Percentiles rank a stretch among this genome's conserved stretches.
phyloP scores from a whole-genome alignment of 306 rosid genomes.

The Cucumis melo region DNA sequence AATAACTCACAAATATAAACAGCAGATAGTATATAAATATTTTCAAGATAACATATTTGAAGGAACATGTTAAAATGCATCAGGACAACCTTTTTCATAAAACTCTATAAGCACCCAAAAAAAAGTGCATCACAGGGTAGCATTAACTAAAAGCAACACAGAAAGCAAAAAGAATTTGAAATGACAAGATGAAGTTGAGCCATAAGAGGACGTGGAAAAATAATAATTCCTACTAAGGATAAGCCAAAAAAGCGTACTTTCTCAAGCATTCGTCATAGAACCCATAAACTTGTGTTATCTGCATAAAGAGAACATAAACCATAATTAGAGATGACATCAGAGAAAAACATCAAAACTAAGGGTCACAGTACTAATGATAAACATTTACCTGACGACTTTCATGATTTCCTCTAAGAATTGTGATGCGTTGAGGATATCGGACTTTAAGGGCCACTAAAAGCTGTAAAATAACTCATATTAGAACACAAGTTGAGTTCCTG shows the following conservation, averaged over 20 bases:
- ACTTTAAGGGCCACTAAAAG: conserved; percentile 93
- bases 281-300: conserved; percentile 97
- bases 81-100: background rate
- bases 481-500: background rate
- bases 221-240: background rate
- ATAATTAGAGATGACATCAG: conserved; percentile 12
- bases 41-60: background rate
- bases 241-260: conserved; percentile 46
- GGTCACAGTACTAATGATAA: background rate
- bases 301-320: conserved; percentile 23
- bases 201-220: background rate
- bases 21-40: background rate
- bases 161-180: background rate
- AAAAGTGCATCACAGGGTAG: background rate
- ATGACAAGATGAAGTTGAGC: background rate
- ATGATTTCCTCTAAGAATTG: conserved; percentile 95
- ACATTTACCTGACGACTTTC: conserved; percentile 90
- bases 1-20: background rate
- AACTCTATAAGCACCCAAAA: background rate
- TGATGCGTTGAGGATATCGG: conserved; percentile 79
- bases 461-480: conserved; percentile 32
- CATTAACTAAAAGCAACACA: background rate
- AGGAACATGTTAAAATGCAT: background rate
- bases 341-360: background rate
- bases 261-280: conserved; percentile 92